Evolutionary conservation across 352 stramenopile species (phyloP), one percentile per base, ranked within the genome.

Genomic region (Globisporangium abappressorium): DNA sequence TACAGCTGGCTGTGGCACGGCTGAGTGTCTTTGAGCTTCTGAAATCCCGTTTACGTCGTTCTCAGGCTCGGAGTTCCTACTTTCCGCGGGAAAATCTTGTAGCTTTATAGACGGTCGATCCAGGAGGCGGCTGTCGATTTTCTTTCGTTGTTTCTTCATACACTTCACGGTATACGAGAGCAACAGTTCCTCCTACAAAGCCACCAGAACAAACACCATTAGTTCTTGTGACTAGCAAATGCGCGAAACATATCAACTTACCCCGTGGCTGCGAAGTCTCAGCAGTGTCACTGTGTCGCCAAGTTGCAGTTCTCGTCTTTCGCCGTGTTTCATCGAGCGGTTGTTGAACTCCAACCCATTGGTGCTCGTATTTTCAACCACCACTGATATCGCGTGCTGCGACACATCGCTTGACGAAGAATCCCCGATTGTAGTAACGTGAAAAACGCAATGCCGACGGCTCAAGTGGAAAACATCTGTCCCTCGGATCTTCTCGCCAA

Each of bases 351-450:
- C 72, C 9, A 89, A 77, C 5, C 84, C 84, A 43, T 92, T 92
- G 20, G 82, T 90, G 62, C 84, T 92, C 5, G 82, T 92, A 58
- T 92, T 84, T 72, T 90, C 77, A 11, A 92, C 71, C n/a, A 70
- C 57, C 14, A 90, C 71, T 62, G 80, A 82, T 38, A 89, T 61
- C 8, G 71, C 47, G 47, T 59, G 69, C 68, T 73, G 76, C 18
- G 70, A 69, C 0, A 65, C 63, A 36, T 77, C 67, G 20, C 46
- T 47, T 14, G 33, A 33, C 12, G 68, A 77, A 14, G 30, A n/a
- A 60, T 26, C 2, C 43, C 43, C 43, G 22, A 72, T 38, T 68
- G 77, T 34, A 34, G 80, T 59, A 8, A 92, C 74, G 53, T 91
- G 75, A 73, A 92, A 84, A 9, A 90, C 51, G 49, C 84, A 92